Evolutionary conservation across 352 stramenopile species (phyloP), one percentile per base, ranked within the genome.

Genomic region (Globisporangium mamillatum): DNA sequence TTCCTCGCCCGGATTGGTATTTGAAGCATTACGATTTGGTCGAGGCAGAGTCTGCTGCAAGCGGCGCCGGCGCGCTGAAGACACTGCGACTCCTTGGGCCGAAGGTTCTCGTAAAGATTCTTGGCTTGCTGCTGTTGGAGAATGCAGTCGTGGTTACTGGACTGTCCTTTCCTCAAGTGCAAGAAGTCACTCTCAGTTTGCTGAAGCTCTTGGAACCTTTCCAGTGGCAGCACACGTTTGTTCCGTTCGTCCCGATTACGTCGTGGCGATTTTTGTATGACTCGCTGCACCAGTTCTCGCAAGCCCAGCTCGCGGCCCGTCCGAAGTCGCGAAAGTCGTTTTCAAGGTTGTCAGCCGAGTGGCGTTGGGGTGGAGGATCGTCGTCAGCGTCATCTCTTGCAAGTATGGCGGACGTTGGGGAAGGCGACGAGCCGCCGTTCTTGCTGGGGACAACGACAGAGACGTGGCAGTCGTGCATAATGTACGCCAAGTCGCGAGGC

Each of bases 121-220:
- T 96, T 22, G 81, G 84, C 14, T 66, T 88, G 16, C 38, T 96
- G 56, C 36, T 96, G 44, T 68, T 94, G 14, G 88, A 96, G 65
- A 89, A 82, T 48, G 82, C 88, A 1, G 60, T 96, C 29, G 77
- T 96, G n/a, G 68, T 96, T 18, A 73, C 92, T 0, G 84, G 86
- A 5, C 80, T 76, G 44, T 94, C 86, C 25, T 91, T 92, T 46
- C 74, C 84, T 8, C 72, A 90, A 59, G 84, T 94, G 10, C 86
- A 96, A 57, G 84, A 93, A 55, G 84, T 94, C 20, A 78, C 81
- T 4, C 76, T 91, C 22, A 87, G 77, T 56, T 56, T 96, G 46
- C 60, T 94, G 29, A 86, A 86, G 67, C 66, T 96, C 32, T 65
- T 96, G 12, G 69, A 86, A 50, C 88, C 88, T n/a, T 96, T 96